These are phyloP conservation scores for Striga hermonthica DNA, from an alignment of 305 asterid genomes.

Conservation along the genomic window DNA sequence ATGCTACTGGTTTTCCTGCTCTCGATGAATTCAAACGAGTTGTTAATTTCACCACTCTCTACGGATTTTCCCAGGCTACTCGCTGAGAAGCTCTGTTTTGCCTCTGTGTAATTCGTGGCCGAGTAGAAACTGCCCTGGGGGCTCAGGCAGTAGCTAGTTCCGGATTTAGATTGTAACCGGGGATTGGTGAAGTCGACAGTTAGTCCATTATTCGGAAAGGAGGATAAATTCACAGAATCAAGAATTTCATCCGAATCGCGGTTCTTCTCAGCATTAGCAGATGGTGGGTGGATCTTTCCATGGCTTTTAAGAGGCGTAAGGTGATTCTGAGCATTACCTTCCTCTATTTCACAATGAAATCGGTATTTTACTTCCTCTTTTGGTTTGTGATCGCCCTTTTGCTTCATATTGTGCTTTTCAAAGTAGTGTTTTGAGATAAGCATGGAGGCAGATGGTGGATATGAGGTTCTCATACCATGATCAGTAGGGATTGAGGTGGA, in stretches of 20 bases:
- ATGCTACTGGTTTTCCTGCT: slow-evolving; percentile 73
- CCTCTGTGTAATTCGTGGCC: slow-evolving; percentile 70
- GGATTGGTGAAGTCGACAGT: slow-evolving; percentile 33
- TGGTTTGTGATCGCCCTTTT: slow-evolving; percentile 27
- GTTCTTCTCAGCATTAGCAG: slow-evolving; percentile 30
- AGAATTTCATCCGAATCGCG: slow-evolving; percentile 33
- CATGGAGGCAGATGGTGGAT: slow-evolving; percentile 34
- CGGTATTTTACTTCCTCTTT: slow-evolving; percentile 41
- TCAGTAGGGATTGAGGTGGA: slow-evolving; percentile 34
- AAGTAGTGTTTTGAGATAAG: slow-evolving; percentile 42
- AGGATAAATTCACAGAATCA: slow-evolving; percentile 34
- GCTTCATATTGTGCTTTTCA: slow-evolving; percentile 37
- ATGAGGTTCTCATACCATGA: slow-evolving; percentile 35
- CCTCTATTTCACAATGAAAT: slow-evolving; percentile 31
- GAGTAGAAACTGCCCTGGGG: slow-evolving; percentile 88
- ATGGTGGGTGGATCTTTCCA: not conserved
- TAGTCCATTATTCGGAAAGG: slow-evolving; percentile 36
- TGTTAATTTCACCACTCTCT: slow-evolving; percentile 59
- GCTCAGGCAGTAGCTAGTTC: slow-evolving; percentile 57
- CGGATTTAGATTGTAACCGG: slow-evolving; percentile 45
- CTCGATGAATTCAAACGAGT: slow-evolving; percentile 60
- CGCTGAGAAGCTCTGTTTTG: slow-evolving; percentile 83
- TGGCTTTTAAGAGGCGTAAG: too few species aligned
- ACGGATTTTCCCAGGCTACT: slow-evolving; percentile 65
- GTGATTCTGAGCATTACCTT: slow-evolving; percentile 18